Evolutionary conservation across 2,329 filamentous ascomycete genomes (phyloP).

Genomic region (Venturia pyrina): DNA sequence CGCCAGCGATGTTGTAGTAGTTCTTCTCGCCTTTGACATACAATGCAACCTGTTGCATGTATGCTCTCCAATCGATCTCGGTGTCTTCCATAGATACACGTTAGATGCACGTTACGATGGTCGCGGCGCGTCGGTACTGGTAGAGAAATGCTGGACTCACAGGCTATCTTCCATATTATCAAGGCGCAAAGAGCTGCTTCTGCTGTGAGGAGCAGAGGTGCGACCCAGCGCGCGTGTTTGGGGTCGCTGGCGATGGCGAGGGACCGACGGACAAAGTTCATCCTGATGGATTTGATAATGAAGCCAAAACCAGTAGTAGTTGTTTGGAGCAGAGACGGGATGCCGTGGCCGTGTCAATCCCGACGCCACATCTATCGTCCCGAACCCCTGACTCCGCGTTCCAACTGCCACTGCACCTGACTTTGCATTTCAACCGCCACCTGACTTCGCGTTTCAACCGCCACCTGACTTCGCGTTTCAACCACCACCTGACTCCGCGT

Average conservation of each 20-base stretch:
- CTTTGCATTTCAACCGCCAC: too few species aligned
- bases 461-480: too few species aligned
- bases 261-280: constrained; percentile 15
- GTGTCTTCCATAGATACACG: constrained; percentile 54
- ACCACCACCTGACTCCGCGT: too few species aligned
- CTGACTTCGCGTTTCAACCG: too few species aligned
- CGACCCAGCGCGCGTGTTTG: constrained; percentile 51
- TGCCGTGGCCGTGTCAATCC: not conserved
- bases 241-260: constrained; percentile 39
- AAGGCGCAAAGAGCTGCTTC: constrained; percentile 64
- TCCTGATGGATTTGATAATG: not conserved
- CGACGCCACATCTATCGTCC: not conserved
- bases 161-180: constrained; percentile 74
- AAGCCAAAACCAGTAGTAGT: too few species aligned
- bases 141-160: constrained; percentile 40
- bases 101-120: constrained; percentile 8
- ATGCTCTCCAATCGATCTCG: constrained; percentile 95
- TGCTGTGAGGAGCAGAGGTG: constrained; percentile 54
- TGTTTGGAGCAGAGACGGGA: not conserved
- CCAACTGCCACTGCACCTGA: too few species aligned
- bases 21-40: constrained; percentile 78
- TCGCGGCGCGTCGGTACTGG: not conserved
- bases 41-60: constrained; percentile 85
- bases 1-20: constrained; percentile 76
- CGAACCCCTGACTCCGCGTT: constrained; percentile 13